phyloP scores from a whole-genome alignment of 2,329 filamentous ascomycete genomes.

The Tolypocladium guangdongense region DNA sequence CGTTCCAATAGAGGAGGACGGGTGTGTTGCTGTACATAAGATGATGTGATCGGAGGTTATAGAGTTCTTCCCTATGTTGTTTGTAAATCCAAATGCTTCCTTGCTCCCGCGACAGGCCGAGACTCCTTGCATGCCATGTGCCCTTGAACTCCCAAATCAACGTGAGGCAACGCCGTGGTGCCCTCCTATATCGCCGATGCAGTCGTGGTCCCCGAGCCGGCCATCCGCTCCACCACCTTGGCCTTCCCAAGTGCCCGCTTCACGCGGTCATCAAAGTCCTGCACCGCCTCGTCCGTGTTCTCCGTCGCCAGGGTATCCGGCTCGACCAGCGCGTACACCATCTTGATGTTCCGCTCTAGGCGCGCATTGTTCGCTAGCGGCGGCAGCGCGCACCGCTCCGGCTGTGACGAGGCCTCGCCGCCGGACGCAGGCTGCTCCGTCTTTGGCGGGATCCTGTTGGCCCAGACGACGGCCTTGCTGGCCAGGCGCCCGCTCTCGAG shows the following conservation, averaged over 20 bases:
- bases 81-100: neutral
- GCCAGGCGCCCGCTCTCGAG: conserved; percentile 67
- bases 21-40: conserved; percentile 18
- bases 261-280: conserved; percentile 81
- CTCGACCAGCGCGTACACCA: conserved; percentile 69
- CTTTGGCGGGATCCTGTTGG: conserved; percentile 46
- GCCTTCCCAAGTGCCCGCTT: conserved; percentile 75
- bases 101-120: neutral
- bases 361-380: conserved; percentile 48
- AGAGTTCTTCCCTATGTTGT: conserved; percentile 13
- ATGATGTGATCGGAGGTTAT: conserved; percentile 13
- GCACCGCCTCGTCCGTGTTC: conserved; percentile 82
- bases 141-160: too few relatives aligned
- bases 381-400: conserved; percentile 19
- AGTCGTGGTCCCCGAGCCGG: conserved; percentile 16
- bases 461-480: conserved; percentile 75
- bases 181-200: neutral
- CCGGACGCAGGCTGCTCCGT: conserved; percentile 4
- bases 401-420: neutral
- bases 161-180: neutral
- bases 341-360: conserved; percentile 64
- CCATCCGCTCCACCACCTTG: conserved; percentile 71
- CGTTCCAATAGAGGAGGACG: conserved; percentile 36
- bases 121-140: neutral
- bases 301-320: conserved; percentile 64